Conservation (phyloP, 352 stramenopile species). For the Pythium guiyangense region DNA sequence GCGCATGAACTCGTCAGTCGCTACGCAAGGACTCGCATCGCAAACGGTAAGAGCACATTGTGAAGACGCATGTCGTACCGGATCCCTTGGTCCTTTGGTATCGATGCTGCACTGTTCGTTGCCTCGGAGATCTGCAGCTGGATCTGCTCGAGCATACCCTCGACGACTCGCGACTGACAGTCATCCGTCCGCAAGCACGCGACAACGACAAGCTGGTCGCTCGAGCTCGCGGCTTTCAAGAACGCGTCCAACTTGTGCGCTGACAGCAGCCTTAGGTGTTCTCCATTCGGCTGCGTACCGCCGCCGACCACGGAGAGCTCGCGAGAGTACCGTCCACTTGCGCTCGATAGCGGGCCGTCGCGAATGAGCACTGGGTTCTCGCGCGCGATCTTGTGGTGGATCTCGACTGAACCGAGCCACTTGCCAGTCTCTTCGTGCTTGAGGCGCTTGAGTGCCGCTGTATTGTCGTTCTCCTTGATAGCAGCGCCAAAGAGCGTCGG, state of each 20-base stretch:
- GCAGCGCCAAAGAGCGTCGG: slow-evolving; percentile 46
- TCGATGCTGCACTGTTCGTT: background rate
- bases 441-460: slow-evolving; percentile 33
- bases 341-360: slow-evolving; percentile 50
- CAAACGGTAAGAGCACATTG: background rate
- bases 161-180: slow-evolving; percentile 40
- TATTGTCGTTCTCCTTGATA: slow-evolving; percentile 37
- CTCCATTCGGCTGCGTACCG: slow-evolving; percentile 21
- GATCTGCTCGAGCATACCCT: slow-evolving; percentile 55
- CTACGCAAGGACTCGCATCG: background rate
- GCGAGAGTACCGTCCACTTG: slow-evolving; percentile 71
- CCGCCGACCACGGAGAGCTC: slow-evolving; percentile 48
- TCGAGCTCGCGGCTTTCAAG: slow-evolving; percentile 25
- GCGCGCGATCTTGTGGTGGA: slow-evolving; percentile 41
- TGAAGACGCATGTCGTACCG: slow-evolving; percentile 1
- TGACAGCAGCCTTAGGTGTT: slow-evolving; percentile 31
- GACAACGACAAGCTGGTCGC: slow-evolving; percentile 58
- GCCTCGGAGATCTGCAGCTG: slow-evolving; percentile 23
- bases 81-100: slow-evolving; percentile 1
- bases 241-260: slow-evolving; percentile 46
- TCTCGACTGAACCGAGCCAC: slow-evolving; percentile 68
- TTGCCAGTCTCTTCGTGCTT: slow-evolving; percentile 41
- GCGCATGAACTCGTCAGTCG: background rate
- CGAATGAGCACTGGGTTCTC: slow-evolving; percentile 62
- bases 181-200: slow-evolving; percentile 69